Conservation (phyloP, 2,329 filamentous ascomycete genomes). For the Xylariales sp. region DNA sequence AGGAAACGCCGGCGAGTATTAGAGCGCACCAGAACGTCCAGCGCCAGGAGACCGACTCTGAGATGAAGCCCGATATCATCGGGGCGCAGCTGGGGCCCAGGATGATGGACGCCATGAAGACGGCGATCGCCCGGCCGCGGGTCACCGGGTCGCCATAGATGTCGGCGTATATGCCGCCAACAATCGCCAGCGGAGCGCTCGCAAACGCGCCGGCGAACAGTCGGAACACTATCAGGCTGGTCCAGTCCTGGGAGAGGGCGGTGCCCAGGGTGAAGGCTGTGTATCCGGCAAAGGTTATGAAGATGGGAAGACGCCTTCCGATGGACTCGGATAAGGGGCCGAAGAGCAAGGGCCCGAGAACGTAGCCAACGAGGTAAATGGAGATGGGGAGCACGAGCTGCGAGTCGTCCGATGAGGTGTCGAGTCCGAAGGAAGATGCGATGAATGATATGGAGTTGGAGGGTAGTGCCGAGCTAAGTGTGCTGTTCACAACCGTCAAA, state of each 20-base stretch:
- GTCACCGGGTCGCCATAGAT: slow-evolving; percentile 3
- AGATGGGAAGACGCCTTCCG: background rate
- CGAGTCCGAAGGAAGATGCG: background rate
- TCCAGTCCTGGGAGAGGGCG: background rate
- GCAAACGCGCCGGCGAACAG: slow-evolving; percentile 1
- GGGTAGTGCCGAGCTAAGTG: slow-evolving; percentile 1
- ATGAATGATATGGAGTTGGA: slow-evolving; percentile 1
- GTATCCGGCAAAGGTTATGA: slow-evolving; percentile 1
- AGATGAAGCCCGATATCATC: background rate
- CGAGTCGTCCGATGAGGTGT: background rate
- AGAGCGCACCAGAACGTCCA: slow-evolving; percentile 35
- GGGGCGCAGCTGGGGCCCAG: background rate
- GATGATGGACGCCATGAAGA: background rate
- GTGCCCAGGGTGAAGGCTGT: slow-evolving; percentile 3
- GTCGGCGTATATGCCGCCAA: slow-evolving; percentile 4
- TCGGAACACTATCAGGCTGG: background rate
- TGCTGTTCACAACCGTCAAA: slow-evolving; percentile 2
- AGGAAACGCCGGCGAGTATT: slow-evolving; percentile 27
- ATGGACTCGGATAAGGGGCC: slow-evolving; percentile 1
- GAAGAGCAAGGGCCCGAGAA: slow-evolving; percentile 1
- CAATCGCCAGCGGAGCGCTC: background rate
- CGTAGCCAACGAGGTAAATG: slow-evolving; percentile 4
- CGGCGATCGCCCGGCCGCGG: slow-evolving; percentile 2
- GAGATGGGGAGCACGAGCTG: slow-evolving; percentile 3
- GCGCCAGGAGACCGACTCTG: slow-evolving; percentile 27